Percentiles rank a stretch among this genome's conserved stretches.
These are phyloP conservation scores for Fusarium euwallaceae DNA, from an alignment of 2,329 filamentous ascomycete species.

Conservation along the genomic window DNA sequence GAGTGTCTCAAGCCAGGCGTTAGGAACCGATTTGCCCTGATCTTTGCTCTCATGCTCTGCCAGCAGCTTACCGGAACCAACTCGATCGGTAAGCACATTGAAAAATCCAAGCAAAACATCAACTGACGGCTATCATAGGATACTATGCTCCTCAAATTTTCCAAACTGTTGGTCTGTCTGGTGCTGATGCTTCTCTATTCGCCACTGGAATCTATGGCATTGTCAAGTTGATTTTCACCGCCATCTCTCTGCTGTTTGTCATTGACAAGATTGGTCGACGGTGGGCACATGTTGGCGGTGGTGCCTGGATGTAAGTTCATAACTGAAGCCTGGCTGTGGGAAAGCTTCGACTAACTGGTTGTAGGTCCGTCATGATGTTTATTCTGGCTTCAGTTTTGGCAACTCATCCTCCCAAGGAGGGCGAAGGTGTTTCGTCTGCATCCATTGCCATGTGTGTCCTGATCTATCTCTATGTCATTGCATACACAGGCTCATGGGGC, in stretches of 20 bases:
- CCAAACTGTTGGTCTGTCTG: slow-evolving; percentile 41
- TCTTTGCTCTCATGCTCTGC: background rate
- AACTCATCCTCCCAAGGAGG: slow-evolving; percentile 1
- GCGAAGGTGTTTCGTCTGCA: background rate
- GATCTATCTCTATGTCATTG: slow-evolving; percentile 1
- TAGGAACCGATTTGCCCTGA: background rate
- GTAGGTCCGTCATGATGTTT: background rate
- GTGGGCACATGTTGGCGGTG: slow-evolving; percentile 13
- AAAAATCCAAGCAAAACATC: background rate
- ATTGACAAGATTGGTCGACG: slow-evolving; percentile 43
- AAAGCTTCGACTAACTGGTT: background rate
- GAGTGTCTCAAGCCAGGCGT: background rate
- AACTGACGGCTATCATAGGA: background rate
- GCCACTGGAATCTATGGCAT: slow-evolving; percentile 48
- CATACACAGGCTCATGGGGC: background rate
- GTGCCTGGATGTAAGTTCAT: slow-evolving; percentile 12
- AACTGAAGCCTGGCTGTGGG: background rate
- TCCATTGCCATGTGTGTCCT: background rate
- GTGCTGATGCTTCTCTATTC: slow-evolving; percentile 45
- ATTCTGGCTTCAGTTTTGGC: slow-evolving; percentile 2
- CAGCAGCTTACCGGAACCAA: background rate
- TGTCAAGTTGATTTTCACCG: slow-evolving; percentile 47
- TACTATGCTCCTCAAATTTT: background rate
- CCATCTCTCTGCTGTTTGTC: slow-evolving; percentile 59
- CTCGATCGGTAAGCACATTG: background rate